Percentiles rank a stretch among this genome's conserved stretches.
These are phyloP conservation scores for Cydonia oblonga DNA, from an alignment of 331 rosid genomes.

Conservation along the genomic window DNA sequence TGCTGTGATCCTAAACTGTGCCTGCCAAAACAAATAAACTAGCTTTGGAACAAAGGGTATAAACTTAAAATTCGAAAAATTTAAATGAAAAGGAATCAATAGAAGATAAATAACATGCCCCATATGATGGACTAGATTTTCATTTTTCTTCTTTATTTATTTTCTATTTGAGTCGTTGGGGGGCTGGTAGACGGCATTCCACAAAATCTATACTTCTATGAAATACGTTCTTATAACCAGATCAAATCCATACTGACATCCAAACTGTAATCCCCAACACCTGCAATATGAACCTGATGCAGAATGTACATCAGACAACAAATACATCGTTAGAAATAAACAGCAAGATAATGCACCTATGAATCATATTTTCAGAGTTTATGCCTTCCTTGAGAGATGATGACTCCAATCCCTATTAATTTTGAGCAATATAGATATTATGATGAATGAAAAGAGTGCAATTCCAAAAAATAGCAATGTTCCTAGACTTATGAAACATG, in stretches of 20 bases:
- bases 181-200: no score
- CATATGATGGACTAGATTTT: neutral
- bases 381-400: neutral
- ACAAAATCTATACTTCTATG: no score
- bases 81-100: no score
- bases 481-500: neutral
- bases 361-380: neutral
- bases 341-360: neutral
- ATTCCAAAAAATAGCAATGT: neutral
- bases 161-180: no score
- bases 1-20: conserved; percentile 77
- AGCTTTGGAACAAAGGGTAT: conserved; percentile 5
- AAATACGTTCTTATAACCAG: no score
- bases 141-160: neutral
- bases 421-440: neutral
- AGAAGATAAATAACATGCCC: no score
- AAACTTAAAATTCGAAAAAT: neutral
- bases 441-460: neutral
- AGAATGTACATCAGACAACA: conserved; percentile 14
- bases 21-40: conserved; percentile 33
- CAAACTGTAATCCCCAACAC: conserved; percentile 74
- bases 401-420: neutral
- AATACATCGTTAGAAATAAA: neutral
- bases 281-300: conserved; percentile 81
- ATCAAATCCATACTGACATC: conserved; percentile 10